Conservation (phyloP, 2,329 filamentous ascomycete species). For the Calonectria multiphialidica region DNA sequence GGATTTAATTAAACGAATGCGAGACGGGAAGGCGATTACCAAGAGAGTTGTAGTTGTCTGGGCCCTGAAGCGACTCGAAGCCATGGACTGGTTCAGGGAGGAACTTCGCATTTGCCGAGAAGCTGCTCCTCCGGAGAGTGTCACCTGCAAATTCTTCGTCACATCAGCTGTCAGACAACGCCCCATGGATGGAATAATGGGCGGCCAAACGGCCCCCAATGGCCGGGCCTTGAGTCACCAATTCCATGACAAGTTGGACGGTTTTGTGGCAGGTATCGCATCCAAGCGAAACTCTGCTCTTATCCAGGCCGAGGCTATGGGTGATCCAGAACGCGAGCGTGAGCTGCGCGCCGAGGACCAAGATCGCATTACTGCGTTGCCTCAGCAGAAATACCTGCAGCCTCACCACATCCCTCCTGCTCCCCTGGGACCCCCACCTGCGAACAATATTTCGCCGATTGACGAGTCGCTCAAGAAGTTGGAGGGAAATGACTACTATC, state of each 20-base stretch:
- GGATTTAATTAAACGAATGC: constrained; percentile 96
- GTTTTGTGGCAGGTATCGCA: constrained; percentile 87
- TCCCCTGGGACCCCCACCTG: constrained; percentile 45
- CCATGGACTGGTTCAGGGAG: constrained; percentile 98
- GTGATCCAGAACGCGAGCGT: constrained; percentile 82
- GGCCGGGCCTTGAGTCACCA: constrained; percentile 77
- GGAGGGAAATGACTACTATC: constrained; percentile 61
- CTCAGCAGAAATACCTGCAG: constrained; percentile 74
- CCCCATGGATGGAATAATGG: constrained; percentile 59
- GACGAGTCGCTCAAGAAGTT: constrained; percentile 63
- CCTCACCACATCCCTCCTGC: constrained; percentile 56
- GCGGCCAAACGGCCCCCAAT: constrained; percentile 32
- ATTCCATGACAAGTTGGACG: constrained; percentile 89
- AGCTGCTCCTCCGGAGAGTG: constrained; percentile 86
- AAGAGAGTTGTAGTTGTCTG: constrained; percentile 93
- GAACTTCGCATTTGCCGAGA: constrained; percentile 93
- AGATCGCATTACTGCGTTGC: constrained; percentile 86
- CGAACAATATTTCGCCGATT: constrained; percentile 43
- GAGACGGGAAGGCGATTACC: constrained; percentile 93
- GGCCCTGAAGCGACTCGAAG: constrained; percentile 90
- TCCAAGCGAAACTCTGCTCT: constrained; percentile 88
- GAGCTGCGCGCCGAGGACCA: constrained; percentile 86
- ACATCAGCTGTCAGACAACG: constrained; percentile 71
- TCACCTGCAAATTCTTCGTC: constrained; percentile 95
- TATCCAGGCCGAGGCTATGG: constrained; percentile 84